Conservation (phyloP, 768 basidiomycete species). For the Auriscalpium orientale region DNA sequence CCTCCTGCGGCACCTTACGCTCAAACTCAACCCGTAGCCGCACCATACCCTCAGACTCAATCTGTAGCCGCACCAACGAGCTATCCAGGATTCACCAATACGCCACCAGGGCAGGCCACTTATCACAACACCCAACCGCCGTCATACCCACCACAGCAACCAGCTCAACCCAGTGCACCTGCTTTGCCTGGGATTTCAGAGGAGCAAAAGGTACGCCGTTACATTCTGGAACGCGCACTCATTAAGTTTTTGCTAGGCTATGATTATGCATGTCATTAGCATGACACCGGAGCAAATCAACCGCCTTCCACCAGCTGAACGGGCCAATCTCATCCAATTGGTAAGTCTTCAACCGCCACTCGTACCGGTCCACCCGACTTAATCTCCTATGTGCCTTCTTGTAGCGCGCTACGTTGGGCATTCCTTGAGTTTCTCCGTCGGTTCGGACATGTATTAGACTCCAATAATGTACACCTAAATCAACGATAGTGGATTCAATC, state of each 20-base stretch:
- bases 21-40: slow-evolving; percentile 1
- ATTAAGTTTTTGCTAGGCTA: slow-evolving; percentile 36
- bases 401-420: slow-evolving; percentile 14
- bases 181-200: slow-evolving; percentile 55
- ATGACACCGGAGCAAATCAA: slow-evolving; percentile 86
- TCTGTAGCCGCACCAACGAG: slow-evolving; percentile 1
- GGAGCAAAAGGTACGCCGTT: slow-evolving; percentile 50
- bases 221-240: neutral
- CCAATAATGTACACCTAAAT: neutral
- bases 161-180: slow-evolving; percentile 25
- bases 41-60: slow-evolving; percentile 7
- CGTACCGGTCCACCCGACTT: neutral
- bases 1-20: neutral
- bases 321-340: slow-evolving; percentile 74
- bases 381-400: neutral
- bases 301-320: slow-evolving; percentile 62
- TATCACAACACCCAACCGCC: slow-evolving; percentile 4
- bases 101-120: neutral
- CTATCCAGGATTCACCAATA: neutral
- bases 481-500: slow-evolving; percentile 1
- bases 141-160: slow-evolving; percentile 6
- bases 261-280: slow-evolving; percentile 70
- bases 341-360: slow-evolving; percentile 37
- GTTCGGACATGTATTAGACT: neutral
- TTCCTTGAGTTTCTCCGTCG: neutral